A percentile compares a stretch with the other conserved stretches of the same genome.
These are phyloP conservation scores for Huntiella omanensis DNA, from an alignment of 2,329 filamentous ascomycete species.

Conservation along the genomic window DNA sequence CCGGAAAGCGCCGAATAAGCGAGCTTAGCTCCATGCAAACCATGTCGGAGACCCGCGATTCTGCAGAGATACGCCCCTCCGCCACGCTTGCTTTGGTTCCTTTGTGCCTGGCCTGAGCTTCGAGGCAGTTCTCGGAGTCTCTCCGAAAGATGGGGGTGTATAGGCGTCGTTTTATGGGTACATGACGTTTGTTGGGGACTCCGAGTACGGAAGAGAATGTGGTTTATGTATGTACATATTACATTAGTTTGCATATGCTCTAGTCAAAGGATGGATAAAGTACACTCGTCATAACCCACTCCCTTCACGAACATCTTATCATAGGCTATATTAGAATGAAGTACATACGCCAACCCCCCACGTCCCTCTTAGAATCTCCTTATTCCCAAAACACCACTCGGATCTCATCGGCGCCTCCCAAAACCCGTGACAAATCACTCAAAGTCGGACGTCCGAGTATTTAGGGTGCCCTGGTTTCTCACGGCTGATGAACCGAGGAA, in stretches of 20 bases:
- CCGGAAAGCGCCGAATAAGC: neutral
- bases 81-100: neutral
- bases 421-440: neutral
- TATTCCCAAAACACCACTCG: neutral
- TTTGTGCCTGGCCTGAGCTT: neutral
- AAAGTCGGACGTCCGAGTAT: neutral
- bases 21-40: neutral
- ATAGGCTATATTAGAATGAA: too few species aligned
- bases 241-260: too few species aligned
- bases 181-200: too few species aligned
- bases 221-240: too few species aligned
- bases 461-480: neutral
- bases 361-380: too few species aligned
- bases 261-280: too few species aligned
- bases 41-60: too few species aligned
- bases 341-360: too few species aligned
- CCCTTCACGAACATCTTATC: too few species aligned
- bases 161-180: neutral
- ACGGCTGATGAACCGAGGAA: constrained; percentile 1
- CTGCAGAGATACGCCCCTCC: too few species aligned
- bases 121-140: neutral
- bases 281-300: too few species aligned
- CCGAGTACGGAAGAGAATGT: too few species aligned
- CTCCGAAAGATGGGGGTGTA: neutral
- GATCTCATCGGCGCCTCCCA: neutral